Evolutionary conservation across 2,329 filamentous ascomycete species (phyloP).

Genomic region (Epichloe elymi): DNA sequence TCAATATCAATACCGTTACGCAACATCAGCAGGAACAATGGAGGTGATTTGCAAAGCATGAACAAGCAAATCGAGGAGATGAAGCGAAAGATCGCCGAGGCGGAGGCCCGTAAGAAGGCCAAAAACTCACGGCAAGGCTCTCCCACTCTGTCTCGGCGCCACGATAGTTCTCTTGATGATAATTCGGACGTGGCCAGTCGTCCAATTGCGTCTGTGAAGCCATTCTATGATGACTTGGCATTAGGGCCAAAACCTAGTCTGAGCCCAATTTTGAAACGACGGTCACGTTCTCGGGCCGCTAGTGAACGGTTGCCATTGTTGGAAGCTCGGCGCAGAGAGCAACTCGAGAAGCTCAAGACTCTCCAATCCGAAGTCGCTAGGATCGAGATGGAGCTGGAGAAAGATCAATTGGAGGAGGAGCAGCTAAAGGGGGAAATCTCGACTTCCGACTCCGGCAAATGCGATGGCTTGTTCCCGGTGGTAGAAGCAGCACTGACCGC

Average conservation of each 20-base stretch:
- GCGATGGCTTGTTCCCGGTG: background rate
- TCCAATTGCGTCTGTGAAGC: background rate
- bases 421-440: constrained; percentile 17
- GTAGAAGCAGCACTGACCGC: background rate
- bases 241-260: background rate
- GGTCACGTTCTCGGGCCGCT: constrained; percentile 19
- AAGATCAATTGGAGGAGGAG: constrained; percentile 22
- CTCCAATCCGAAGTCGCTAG: constrained; percentile 33
- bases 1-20: constrained; percentile 25
- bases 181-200: constrained; percentile 10
- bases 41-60: constrained; percentile 34
- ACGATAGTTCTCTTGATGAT: constrained; percentile 14
- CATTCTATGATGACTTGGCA: background rate
- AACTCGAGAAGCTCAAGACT: constrained; percentile 32
- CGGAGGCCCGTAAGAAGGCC: constrained; percentile 40
- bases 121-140: constrained; percentile 22
- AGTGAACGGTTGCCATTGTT: constrained; percentile 24
- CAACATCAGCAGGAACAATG: constrained; percentile 19
- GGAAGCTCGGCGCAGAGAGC: constrained; percentile 21
- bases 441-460: constrained; percentile 10
- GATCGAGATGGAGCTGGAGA: constrained; percentile 34
- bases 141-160: constrained; percentile 15
- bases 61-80: constrained; percentile 48
- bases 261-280: constrained; percentile 6
- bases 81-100: constrained; percentile 44